Percentiles rank a stretch among this genome's conserved stretches.
These are phyloP conservation scores for Nemophila menziesii DNA, from an alignment of 257 asterid genomes.

Conservation along the genomic window DNA sequence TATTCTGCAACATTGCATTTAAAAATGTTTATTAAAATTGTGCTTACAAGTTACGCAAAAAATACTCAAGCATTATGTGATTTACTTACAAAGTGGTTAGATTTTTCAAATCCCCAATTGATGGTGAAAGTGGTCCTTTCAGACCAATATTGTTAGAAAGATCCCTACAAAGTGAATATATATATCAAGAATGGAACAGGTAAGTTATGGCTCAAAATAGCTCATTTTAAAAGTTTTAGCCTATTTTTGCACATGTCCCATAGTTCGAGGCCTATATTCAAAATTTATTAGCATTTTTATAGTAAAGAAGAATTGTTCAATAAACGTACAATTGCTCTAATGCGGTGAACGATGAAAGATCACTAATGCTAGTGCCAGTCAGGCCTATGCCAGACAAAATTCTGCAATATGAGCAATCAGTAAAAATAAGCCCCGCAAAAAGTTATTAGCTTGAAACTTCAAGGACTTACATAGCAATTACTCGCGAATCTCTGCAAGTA, in stretches of 20 bases:
- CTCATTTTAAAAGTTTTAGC: too few relatives aligned
- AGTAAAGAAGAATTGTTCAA: background rate
- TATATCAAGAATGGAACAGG: too few relatives aligned
- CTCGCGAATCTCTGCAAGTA: slow-evolving; percentile 42
- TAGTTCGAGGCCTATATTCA: background rate
- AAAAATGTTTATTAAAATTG: background rate
- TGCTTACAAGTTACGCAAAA: slow-evolving; percentile 4
- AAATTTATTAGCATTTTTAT: too few relatives aligned
- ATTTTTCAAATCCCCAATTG: slow-evolving; percentile 62
- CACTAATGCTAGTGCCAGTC: slow-evolving; percentile 48
- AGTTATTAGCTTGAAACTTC: slow-evolving; percentile 2
- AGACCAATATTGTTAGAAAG: slow-evolving; percentile 78
- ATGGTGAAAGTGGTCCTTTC: slow-evolving; percentile 55
- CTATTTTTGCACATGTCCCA: background rate
- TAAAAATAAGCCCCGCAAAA: slow-evolving; percentile 1
- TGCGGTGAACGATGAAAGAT: slow-evolving; percentile 46
- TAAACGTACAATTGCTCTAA: slow-evolving; percentile 47
- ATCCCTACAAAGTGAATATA: slow-evolving; percentile 59
- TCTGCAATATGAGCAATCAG: slow-evolving; percentile 28
- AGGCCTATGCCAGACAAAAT: slow-evolving; percentile 44
- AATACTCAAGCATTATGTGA: slow-evolving; percentile 1
- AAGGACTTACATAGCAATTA: slow-evolving; percentile 52
- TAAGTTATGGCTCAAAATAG: too few relatives aligned
- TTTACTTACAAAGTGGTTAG: slow-evolving; percentile 52
- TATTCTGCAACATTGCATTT: slow-evolving; percentile 35